Conservation (phyloP, 352 stramenopile species). For the Globisporangium nagaii region DNA sequence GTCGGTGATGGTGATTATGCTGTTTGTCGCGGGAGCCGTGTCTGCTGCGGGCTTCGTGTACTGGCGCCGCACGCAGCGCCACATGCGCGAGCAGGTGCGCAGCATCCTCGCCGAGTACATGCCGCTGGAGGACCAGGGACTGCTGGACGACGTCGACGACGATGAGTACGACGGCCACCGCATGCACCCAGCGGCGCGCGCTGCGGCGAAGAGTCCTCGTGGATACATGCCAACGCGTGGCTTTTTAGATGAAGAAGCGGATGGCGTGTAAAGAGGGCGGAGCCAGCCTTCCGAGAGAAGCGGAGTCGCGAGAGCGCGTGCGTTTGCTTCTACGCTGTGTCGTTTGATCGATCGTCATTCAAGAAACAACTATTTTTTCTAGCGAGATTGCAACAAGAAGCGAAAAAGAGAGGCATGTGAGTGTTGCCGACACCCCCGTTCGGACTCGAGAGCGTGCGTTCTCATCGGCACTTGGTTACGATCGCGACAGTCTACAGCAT, state of each 20-base stretch:
- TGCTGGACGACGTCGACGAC: constrained; percentile 60
- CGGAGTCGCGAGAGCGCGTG: neutral
- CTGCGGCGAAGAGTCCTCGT: constrained; percentile 75
- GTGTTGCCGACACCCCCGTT: neutral
- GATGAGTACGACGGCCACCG: constrained; percentile 53
- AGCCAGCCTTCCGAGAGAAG: neutral
- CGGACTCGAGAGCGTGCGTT: neutral
- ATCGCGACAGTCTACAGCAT: constrained; percentile 34
- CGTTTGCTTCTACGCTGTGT: neutral
- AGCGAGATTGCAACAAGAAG: neutral
- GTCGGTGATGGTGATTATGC: constrained; percentile 82
- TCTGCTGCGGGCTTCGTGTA: constrained; percentile 81
- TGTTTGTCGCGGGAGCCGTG: constrained; percentile 72
- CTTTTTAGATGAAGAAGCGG: constrained; percentile 80
- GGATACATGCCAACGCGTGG: constrained; percentile 82
- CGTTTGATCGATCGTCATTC: constrained; percentile 1
- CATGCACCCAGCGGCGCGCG: constrained; percentile 62
- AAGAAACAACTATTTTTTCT: constrained; percentile 1
- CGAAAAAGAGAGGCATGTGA: constrained; percentile 1
- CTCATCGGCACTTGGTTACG: neutral
- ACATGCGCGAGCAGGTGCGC: constrained; percentile 95
- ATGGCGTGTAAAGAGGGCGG: constrained; percentile 44
- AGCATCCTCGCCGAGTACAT: constrained; percentile 97
- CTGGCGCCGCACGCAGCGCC: constrained; percentile 87
- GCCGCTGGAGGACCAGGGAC: constrained; percentile 87